A percentile compares a stretch with the other conserved stretches of the same genome.
These are phyloP conservation scores for Suillus placidus DNA, from an alignment of 768 basidiomycete species.

Conservation along the genomic window DNA sequence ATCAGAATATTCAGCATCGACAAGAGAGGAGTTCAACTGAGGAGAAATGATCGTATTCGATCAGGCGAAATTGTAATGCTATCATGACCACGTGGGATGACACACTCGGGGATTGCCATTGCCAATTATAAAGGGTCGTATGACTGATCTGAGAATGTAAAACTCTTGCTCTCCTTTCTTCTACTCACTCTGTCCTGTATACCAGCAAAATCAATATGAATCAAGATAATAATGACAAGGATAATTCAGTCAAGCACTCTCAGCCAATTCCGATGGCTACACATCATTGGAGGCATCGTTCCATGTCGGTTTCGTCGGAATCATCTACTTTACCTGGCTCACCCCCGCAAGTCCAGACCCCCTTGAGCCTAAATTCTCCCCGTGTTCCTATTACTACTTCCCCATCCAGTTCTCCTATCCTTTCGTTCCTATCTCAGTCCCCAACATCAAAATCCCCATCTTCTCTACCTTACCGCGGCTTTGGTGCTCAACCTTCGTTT, in stretches of 20 bases:
- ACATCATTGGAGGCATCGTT: conserved; percentile 53
- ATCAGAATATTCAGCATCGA: too few species aligned
- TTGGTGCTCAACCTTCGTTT: conserved; percentile 54
- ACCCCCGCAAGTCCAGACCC: conserved; percentile 54
- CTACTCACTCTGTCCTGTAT: conserved; percentile 9
- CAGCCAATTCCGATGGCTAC: conserved; percentile 65
- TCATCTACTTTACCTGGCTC: conserved; percentile 59
- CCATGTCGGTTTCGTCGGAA: conserved; percentile 62
- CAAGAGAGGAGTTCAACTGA: not conserved
- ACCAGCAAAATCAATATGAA: conserved; percentile 21
- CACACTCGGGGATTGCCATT: conserved; percentile 14
- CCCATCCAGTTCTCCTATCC: conserved; percentile 68
- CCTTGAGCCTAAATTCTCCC: conserved; percentile 43
- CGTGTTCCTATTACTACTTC: conserved; percentile 51
- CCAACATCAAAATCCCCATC: conserved; percentile 51
- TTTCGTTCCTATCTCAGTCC: conserved; percentile 67
- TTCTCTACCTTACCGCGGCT: conserved; percentile 63
- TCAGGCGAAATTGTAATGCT: not conserved
- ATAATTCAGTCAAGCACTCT: conserved; percentile 50
- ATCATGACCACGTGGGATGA: conserved; percentile 17
- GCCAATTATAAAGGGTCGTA: conserved; percentile 18
- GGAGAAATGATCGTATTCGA: conserved; percentile 5
- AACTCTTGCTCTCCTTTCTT: conserved; percentile 8
- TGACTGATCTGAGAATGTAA: conserved; percentile 11
- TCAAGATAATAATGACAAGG: conserved; percentile 11